Base-by-base conservation (phyloP, 2,329 filamentous ascomycete species). In the Neonectria coccinea region DNA sequence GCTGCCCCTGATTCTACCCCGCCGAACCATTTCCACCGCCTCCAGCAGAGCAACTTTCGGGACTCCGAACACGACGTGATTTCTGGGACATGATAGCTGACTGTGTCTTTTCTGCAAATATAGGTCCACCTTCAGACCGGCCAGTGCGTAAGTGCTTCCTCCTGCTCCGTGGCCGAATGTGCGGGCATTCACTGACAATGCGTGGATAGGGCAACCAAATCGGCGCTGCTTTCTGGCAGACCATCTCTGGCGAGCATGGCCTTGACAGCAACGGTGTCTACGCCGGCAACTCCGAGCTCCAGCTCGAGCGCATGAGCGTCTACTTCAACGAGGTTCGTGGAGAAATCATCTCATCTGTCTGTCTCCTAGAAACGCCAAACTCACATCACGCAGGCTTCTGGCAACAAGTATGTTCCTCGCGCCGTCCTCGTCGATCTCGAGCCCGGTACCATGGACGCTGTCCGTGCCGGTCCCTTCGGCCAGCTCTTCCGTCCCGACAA, bases 401-500 rank as follows among this genome's bases (percentile, higher is more conserved):
- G 92, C 82, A 97, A 98, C 92, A 98, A 98, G 88, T 98, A 97
- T 86, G 96, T 99, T 79, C 96, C 96, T 78, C 96, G 96, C 87
- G 95, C 96, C 78, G 96, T 99, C 82, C 94, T 99, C 78, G 94
- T 99, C 88, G 96, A 99, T 87, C 89, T 99, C 80, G 96, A 99
- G 89, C 96, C 96, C 75, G 96, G 96, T 85, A 98, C 96, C 85
- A 99, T 98, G 95, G 96, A 99, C 78, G 96, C 96, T 75, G 95
- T 99, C 86, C 95, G 95, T 82, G 93, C 95, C 76, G 95, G 96
- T 83, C 96, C 96, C 74, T 98, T 98, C 82, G 96, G 96, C 76
- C 92, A 97, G 87, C 94, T 99, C 75, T 98, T 99, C 94, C 94
- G 96, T 73, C 96, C 96, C 81, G 96, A 99, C 88, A 99, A 98